These are phyloP conservation scores for Sungouiella blattae DNA, from an alignment of 805 yeast genomes.

Conservation along the genomic window DNA sequence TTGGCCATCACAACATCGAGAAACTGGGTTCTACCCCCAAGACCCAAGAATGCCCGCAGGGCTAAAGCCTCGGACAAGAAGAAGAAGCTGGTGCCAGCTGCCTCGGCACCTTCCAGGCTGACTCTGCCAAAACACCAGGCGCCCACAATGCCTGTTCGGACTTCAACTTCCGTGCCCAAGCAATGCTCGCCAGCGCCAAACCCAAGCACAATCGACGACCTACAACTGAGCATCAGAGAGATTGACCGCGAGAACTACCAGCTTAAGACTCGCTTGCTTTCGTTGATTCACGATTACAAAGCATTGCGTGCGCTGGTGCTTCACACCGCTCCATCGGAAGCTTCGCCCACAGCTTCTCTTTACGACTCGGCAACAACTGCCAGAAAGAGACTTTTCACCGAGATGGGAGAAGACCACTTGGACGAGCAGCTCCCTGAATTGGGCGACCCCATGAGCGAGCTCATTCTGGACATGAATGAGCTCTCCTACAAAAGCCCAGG, in stretches of 20 bases:
- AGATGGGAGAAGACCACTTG: constrained; percentile 13
- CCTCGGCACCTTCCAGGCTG: not conserved
- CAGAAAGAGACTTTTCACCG: constrained; percentile 16
- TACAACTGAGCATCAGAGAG: constrained; percentile 12
- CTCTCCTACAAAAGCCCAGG: constrained; percentile 20
- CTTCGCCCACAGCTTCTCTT: constrained; percentile 5
- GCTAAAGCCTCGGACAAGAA: constrained; percentile 12
- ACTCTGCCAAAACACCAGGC: constrained; percentile 2
- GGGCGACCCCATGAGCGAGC: constrained; percentile 20
- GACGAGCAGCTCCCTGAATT: too few relatives aligned
- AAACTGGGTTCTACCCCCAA: constrained; percentile 19
- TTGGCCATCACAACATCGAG: constrained; percentile 17
- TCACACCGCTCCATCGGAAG: constrained; percentile 5
- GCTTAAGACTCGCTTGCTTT: constrained; percentile 32
- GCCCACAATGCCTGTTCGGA: not conserved
- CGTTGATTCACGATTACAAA: constrained; percentile 40
- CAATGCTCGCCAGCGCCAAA: too few relatives aligned
- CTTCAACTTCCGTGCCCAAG: not conserved
- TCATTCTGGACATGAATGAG: constrained; percentile 26
- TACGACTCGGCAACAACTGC: constrained; percentile 19
- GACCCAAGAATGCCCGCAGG: constrained; percentile 18
- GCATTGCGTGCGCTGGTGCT: constrained; percentile 30
- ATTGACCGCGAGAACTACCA: constrained; percentile 33
- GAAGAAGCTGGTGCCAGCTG: constrained; percentile 41
- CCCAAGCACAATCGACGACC: constrained; percentile 9